Conservation (phyloP, 768 basidiomycete species). For the Boletus rubescentipes region DNA sequence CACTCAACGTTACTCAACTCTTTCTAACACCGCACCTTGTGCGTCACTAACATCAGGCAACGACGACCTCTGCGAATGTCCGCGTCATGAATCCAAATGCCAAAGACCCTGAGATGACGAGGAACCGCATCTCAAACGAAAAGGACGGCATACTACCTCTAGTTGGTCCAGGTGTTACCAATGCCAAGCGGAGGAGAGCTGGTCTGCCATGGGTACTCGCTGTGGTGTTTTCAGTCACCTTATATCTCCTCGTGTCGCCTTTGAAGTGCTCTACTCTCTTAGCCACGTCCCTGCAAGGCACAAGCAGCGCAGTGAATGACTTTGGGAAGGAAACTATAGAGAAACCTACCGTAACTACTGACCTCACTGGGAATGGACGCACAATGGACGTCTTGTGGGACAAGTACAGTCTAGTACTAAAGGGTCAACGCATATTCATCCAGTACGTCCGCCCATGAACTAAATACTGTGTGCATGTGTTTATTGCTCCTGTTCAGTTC, state of each 20-base stretch:
- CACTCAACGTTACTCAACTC: too few relatives aligned
- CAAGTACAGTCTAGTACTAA: slow-evolving; percentile 67
- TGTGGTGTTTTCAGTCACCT: slow-evolving; percentile 9
- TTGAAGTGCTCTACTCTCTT: background rate
- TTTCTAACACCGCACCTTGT: background rate
- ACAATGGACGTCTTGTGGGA: slow-evolving; percentile 54
- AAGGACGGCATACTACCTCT: slow-evolving; percentile 4
- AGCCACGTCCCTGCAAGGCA: slow-evolving; percentile 24
- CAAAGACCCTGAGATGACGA: background rate
- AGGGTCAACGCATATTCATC: slow-evolving; percentile 69
- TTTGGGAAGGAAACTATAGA: background rate
- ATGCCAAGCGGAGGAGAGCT: slow-evolving; percentile 3
- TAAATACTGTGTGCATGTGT: background rate
- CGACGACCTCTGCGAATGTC: background rate
- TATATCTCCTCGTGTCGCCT: slow-evolving; percentile 20
- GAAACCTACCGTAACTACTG: background rate
- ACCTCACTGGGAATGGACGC: slow-evolving; percentile 30
- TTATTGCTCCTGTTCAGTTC: slow-evolving; percentile 44
- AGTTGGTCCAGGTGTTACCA: background rate
- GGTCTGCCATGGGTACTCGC: slow-evolving; percentile 15
- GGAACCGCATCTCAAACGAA: background rate
- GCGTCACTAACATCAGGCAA: background rate
- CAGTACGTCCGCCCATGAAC: slow-evolving; percentile 46
- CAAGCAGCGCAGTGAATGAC: background rate
- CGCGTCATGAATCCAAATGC: slow-evolving; percentile 2